A percentile compares a stretch with the other conserved stretches of the same genome.
Evolutionary conservation across 805 yeast species (phyloP).

Genomic region (Candida ortonii): DNA sequence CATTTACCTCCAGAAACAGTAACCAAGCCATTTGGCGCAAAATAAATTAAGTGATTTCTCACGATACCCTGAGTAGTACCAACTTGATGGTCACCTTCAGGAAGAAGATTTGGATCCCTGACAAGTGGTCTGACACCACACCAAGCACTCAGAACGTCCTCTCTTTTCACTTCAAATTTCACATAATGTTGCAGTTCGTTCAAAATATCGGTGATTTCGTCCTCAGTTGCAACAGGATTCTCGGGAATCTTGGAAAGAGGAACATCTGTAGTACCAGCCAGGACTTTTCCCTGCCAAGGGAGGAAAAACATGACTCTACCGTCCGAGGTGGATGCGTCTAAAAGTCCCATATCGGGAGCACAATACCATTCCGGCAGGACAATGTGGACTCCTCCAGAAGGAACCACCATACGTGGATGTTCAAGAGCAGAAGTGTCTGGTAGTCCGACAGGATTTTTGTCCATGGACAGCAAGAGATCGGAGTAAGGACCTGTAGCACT

Average conservation of each 20-base stretch:
- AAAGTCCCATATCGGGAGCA: slow-evolving; percentile 80
- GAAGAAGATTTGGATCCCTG: slow-evolving; percentile 62
- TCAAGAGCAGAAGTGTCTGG: slow-evolving; percentile 38
- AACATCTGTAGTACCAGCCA: slow-evolving; percentile 95
- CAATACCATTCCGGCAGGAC: slow-evolving; percentile 90
- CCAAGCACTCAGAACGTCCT: slow-evolving; percentile 94
- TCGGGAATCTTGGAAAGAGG: slow-evolving; percentile 70
- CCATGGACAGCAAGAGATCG: slow-evolving; percentile 84
- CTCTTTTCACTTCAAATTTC: slow-evolving; percentile 82
- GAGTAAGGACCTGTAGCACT: slow-evolving; percentile 96
- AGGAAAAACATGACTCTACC: slow-evolving; percentile 96
- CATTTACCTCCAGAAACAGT: slow-evolving; percentile 97
- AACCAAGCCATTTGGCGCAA: slow-evolving; percentile 66
- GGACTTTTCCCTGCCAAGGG: slow-evolving; percentile 97
- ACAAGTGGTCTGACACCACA: slow-evolving; percentile 95
- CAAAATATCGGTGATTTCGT: slow-evolving; percentile 83
- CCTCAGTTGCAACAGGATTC: slow-evolving; percentile 82
- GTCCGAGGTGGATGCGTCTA: slow-evolving; percentile 90
- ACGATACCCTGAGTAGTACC: slow-evolving; percentile 82
- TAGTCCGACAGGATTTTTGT: slow-evolving; percentile 61
- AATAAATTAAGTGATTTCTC: slow-evolving; percentile 79
- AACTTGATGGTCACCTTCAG: slow-evolving; percentile 24
- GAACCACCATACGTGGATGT: slow-evolving; percentile 80
- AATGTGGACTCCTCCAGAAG: slow-evolving; percentile 91
- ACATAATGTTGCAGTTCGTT: slow-evolving; percentile 86